phyloP scores from a whole-genome alignment of 2,329 filamentous ascomycete species.

The Sporothrix pallida region DNA sequence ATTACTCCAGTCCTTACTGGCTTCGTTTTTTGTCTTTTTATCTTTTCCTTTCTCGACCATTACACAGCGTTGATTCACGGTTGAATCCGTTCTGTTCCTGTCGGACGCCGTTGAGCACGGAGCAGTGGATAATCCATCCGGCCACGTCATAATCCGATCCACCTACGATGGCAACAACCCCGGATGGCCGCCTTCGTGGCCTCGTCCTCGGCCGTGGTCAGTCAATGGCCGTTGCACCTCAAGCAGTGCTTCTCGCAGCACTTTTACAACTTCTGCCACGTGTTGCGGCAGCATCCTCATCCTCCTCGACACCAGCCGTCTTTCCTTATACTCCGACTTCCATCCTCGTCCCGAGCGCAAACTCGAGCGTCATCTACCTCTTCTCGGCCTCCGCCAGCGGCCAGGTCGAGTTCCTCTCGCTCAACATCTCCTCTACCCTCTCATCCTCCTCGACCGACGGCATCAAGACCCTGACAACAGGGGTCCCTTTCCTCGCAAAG shows the following conservation, averaged over 20 bases:
- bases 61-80: not conserved
- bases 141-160: conserved; percentile 12
- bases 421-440: conserved; percentile 69
- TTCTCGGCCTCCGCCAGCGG: conserved; percentile 61
- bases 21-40: not conserved
- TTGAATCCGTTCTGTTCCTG: not conserved
- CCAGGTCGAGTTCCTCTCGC: conserved; percentile 60
- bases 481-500: conserved; percentile 66
- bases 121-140: conserved; percentile 9
- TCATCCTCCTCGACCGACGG: conserved; percentile 49
- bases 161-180: conserved; percentile 27
- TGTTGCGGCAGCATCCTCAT: conserved; percentile 17
- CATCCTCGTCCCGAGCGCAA: conserved; percentile 63
- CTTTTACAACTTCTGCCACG: conserved; percentile 30
- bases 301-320: conserved; percentile 48
- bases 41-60: not conserved
- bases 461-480: conserved; percentile 58
- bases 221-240: not conserved
- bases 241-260: conserved; percentile 24
- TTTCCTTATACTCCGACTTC: conserved; percentile 81
- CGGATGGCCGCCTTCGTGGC: conserved; percentile 26
- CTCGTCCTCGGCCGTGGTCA: not conserved
- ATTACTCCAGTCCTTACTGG: not conserved
- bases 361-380: conserved; percentile 65
- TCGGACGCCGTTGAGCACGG: conserved; percentile 25